Conservation (phyloP, 805 yeast species). For the Saturnispora sekii region DNA sequence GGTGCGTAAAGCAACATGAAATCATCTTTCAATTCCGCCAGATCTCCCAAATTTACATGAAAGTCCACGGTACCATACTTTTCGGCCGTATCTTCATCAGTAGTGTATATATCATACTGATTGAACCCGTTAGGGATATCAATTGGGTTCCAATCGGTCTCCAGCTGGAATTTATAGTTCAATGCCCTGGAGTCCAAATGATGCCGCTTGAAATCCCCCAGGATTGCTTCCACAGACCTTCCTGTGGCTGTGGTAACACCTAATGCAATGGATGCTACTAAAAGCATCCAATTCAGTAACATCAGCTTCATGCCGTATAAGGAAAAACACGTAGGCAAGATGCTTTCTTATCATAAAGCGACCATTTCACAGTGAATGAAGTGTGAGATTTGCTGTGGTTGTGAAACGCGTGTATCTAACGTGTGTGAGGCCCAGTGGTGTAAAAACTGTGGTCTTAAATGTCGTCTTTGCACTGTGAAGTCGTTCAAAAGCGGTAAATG, state of each 20-base stretch:
- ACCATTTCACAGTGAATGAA: neutral
- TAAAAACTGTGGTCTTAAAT: slow-evolving; percentile 9
- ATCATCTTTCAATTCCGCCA: slow-evolving; percentile 1
- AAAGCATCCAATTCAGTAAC: no score
- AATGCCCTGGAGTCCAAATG: neutral
- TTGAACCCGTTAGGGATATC: neutral
- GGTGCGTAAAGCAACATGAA: slow-evolving; percentile 16
- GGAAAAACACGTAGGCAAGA: no score
- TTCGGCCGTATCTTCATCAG: neutral
- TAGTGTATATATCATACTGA: slow-evolving; percentile 1
- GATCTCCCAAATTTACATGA: neutral
- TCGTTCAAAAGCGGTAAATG: neutral
- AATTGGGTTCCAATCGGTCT: neutral
- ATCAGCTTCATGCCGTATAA: no score
- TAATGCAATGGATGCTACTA: neutral
- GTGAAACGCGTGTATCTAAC: neutral
- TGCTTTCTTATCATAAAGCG: no score
- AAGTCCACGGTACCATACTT: neutral
- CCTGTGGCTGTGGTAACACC: neutral
- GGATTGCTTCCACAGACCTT: neutral
- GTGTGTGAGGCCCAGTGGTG: neutral
- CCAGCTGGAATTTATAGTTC: neutral
- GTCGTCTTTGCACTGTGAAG: slow-evolving; percentile 20
- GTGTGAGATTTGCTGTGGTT: neutral
- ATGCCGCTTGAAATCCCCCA: neutral